Evolutionary conservation across 495 filamentous ascomycete species (phyloP), one percentile per base, ranked within the genome.

Genomic region (Aspergillus funiculosus): DNA sequence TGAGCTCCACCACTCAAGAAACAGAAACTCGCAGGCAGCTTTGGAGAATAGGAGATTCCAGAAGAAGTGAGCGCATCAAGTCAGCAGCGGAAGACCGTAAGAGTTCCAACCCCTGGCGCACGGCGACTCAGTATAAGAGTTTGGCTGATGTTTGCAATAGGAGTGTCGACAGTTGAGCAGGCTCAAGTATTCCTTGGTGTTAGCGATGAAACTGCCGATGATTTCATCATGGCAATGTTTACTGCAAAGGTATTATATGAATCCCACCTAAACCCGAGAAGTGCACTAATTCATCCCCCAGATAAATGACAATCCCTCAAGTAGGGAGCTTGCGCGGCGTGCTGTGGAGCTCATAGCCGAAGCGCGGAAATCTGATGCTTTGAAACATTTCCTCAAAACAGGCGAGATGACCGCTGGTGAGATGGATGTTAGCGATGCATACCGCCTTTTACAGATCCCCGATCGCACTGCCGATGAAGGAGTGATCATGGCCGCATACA

Each of bases 111-210:
- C 5, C 3, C 14, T 32, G 17, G 4, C n/a, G 5, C 8, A 10
- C 13, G 22, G 10, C 41, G 4, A 24, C 36, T 15, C 15, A 43
- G 6, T 36, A 5, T 18, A 6, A 10, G 19, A 46, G 19, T 14
- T 13, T 38, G 31, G 18, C 51, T 59, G 40, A 60, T 22, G 20
- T 18, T 6, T 26, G 25, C n/a, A 1, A 53, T 38, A 77, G 72
- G 66, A 20, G 70, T 85, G n/a, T 66, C 75, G 24, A 82, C 68
- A 11, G 77, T 77, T 39, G 74, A 80, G 40, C 79, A 84, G 56
- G 81, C 81, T 3, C 60, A 80, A 13, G 58, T 73, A 4, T 85
- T 72, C 56, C 63, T 85, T 14, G 78, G 73, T 22, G 72, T 77
- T 6, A 62, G 69, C 29, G 58, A 68, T 41, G 50, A 60, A n/a